These are phyloP conservation scores for Lolium perenne DNA, from an alignment of 176 grass and related monocot species.

Conservation along the genomic window DNA sequence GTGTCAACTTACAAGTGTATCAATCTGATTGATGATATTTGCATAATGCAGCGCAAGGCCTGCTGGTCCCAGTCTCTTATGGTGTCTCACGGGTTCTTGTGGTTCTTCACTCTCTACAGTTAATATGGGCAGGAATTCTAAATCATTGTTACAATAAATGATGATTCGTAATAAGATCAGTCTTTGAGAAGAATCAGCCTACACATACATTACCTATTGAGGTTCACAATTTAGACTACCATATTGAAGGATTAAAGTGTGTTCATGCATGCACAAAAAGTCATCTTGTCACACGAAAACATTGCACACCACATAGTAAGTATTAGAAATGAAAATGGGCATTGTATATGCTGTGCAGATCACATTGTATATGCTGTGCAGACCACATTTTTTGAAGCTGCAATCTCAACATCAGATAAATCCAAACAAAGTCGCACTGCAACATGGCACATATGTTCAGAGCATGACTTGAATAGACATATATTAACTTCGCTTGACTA, in stretches of 20 bases:
- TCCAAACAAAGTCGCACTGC: slow-evolving; percentile 11
- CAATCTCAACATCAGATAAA: neutral
- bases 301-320: slow-evolving; percentile 20
- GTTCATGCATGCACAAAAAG: slow-evolving; percentile 29
- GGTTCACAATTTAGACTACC: slow-evolving; percentile 13
- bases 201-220: slow-evolving; percentile 25
- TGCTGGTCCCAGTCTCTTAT: slow-evolving; percentile 86
- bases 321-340: slow-evolving; percentile 3
- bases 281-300: neutral
- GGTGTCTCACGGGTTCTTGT: slow-evolving; percentile 51
- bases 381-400: neutral
- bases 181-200: neutral
- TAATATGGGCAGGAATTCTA: slow-evolving; percentile 43
- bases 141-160: slow-evolving; percentile 32
- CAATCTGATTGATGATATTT: slow-evolving; percentile 94
- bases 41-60: slow-evolving; percentile 97
- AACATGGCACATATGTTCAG: slow-evolving; percentile 17
- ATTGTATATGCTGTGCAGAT: neutral
- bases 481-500: slow-evolving; percentile 3
- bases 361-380: neutral
- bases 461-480: slow-evolving; percentile 26
- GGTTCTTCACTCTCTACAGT: slow-evolving; percentile 64
- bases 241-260: neutral
- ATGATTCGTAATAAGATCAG: slow-evolving; percentile 13
- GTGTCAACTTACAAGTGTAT: slow-evolving; percentile 85